A percentile compares a stretch with the other conserved stretches of the same genome.
These are phyloP conservation scores for Cochlearia excelsa DNA, from an alignment of 345 rosid species.

Conservation along the genomic window DNA sequence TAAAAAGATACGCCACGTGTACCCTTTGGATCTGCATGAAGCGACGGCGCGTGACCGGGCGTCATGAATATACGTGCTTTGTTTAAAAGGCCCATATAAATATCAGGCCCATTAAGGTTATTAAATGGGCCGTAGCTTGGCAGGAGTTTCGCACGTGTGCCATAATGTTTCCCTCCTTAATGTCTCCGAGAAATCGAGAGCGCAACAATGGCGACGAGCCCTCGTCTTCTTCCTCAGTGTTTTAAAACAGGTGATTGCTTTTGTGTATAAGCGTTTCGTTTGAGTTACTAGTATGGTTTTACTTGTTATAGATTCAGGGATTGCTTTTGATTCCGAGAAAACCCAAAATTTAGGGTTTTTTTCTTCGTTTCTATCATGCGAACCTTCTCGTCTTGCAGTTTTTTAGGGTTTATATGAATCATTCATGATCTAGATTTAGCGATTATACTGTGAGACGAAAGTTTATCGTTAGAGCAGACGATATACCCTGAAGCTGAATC, in stretches of 20 bases:
- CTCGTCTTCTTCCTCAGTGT: constrained; percentile 58
- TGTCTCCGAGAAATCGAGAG: constrained; percentile 4
- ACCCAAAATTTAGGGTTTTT: constrained; percentile 45
- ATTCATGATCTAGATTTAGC: constrained; percentile 32
- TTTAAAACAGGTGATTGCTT: constrained; percentile 24
- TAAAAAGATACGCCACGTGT: no score
- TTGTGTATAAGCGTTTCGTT: no score
- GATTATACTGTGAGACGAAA: constrained; percentile 37
- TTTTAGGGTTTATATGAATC: constrained; percentile 39
- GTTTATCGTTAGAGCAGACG: constrained; percentile 60
- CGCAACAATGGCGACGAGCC: constrained; percentile 45
- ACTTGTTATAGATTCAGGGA: constrained; percentile 35
- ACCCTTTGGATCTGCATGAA: no score
- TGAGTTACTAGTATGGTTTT: background rate
- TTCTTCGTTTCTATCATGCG: constrained; percentile 41
- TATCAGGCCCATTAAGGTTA: background rate
- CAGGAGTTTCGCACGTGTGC: background rate
- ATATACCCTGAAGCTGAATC: constrained; percentile 23
- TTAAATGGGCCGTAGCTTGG: background rate
- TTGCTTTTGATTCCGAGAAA: constrained; percentile 47
- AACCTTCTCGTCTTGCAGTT: constrained; percentile 30
- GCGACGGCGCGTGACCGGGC: no score
- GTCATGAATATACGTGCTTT: no score
- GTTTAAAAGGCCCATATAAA: constrained; percentile 5
- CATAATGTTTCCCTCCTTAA: background rate